Conservation (phyloP, 2,329 filamentous ascomycete species). For the Didymellaceae sp. region DNA sequence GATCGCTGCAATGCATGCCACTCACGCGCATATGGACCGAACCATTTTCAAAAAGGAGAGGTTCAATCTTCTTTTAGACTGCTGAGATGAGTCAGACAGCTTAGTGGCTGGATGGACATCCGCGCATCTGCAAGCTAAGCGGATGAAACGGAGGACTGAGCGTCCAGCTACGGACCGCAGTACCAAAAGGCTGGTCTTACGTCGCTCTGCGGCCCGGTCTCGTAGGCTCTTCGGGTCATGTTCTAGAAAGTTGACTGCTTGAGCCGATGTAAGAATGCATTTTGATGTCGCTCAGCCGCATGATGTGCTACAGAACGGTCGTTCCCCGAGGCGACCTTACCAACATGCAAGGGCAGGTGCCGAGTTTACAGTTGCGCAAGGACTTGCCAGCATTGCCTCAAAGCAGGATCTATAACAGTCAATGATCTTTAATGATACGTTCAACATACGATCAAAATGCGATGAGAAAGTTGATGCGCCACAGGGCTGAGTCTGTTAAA, state of each 20-base stretch:
- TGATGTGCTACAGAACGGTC: background rate
- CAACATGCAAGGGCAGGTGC: background rate
- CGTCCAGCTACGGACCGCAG: conserved; percentile 12
- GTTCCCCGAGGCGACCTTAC: background rate
- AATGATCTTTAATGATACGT: too few species aligned
- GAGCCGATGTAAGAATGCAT: background rate
- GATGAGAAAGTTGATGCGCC: too few species aligned
- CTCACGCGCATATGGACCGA: background rate
- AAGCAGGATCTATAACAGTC: too few species aligned
- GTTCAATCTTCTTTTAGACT: background rate
- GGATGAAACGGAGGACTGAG: background rate
- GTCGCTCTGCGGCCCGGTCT: conserved; percentile 1
- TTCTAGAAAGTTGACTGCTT: conserved; percentile 1
- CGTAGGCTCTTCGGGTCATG: background rate
- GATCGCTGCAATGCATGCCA: background rate
- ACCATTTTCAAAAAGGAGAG: background rate
- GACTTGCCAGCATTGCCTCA: background rate
- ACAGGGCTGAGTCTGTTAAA: too few species aligned
- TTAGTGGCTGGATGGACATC: conserved; percentile 1
- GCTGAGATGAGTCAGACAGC: background rate
- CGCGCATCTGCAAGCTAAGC: background rate
- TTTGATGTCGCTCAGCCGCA: background rate
- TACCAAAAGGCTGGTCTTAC: conserved; percentile 4
- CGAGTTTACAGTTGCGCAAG: background rate
- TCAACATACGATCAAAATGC: too few species aligned